A percentile compares a stretch with the other conserved stretches of the same genome.
phyloP scores from a whole-genome alignment of 2,329 filamentous ascomycete species.

The Ophiostoma triangulosporum region DNA sequence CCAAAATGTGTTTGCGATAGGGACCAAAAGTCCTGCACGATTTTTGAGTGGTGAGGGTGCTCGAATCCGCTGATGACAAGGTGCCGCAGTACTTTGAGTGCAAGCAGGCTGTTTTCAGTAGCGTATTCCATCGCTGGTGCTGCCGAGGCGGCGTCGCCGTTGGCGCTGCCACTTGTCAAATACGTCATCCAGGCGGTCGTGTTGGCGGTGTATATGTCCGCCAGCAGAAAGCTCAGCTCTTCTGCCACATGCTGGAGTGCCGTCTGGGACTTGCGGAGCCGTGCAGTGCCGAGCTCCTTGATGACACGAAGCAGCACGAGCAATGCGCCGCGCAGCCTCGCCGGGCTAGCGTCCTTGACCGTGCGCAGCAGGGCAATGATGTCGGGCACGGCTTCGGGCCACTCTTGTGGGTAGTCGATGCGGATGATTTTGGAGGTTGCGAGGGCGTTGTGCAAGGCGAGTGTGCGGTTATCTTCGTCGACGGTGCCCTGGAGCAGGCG shows the following conservation, averaged over 20 bases:
- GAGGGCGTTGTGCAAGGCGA: slow-evolving; percentile 80
- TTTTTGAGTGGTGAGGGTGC: slow-evolving; percentile 62
- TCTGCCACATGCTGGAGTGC: slow-evolving; percentile 67
- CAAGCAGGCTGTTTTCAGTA: slow-evolving; percentile 64
- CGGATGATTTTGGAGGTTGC: slow-evolving; percentile 78
- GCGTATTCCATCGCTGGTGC: slow-evolving; percentile 40
- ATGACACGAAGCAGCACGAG: slow-evolving; percentile 71
- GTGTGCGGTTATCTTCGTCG: slow-evolving; percentile 57
- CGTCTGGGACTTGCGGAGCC: slow-evolving; percentile 60
- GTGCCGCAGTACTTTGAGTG: slow-evolving; percentile 68
- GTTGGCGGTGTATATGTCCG: slow-evolving; percentile 63
- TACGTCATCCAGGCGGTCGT: slow-evolving; percentile 55
- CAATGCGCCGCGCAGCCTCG: slow-evolving; percentile 58
- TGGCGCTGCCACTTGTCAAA: slow-evolving; percentile 21
- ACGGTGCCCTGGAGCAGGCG: slow-evolving; percentile 65
- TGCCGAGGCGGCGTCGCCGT: slow-evolving; percentile 33
- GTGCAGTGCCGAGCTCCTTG: slow-evolving; percentile 77
- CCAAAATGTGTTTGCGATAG: slow-evolving; percentile 65
- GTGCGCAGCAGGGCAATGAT: slow-evolving; percentile 52
- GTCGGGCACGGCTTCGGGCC: slow-evolving; percentile 51
- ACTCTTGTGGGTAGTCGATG: slow-evolving; percentile 79
- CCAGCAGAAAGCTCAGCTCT: slow-evolving; percentile 70
- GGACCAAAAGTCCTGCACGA: slow-evolving; percentile 69
- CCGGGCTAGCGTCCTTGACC: slow-evolving; percentile 41
- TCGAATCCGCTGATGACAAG: slow-evolving; percentile 74